Percentiles rank a stretch among this genome's conserved stretches.
Conservation (phyloP, 2,329 filamentous ascomycete species). For the Neodidymelliopsis sp. region DNA sequence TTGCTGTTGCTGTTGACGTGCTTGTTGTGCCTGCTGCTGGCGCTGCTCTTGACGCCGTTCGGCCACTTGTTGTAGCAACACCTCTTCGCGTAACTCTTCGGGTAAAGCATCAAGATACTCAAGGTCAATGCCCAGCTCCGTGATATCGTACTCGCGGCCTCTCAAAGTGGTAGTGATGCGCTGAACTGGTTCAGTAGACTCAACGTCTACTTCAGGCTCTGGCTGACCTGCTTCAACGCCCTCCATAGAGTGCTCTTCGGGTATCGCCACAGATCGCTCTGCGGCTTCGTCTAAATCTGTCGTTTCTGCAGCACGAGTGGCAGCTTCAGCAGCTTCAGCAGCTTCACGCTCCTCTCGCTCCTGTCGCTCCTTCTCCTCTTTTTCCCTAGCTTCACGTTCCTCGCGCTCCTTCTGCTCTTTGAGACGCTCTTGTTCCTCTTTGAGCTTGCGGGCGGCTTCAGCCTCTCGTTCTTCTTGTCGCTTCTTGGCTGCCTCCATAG, state of each 20-base stretch:
- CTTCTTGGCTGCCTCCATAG: constrained; percentile 81
- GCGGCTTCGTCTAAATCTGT: constrained; percentile 27
- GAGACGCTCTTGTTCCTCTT: constrained; percentile 69
- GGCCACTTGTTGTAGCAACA: constrained; percentile 88
- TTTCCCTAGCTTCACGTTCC: constrained; percentile 61
- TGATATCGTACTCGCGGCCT: constrained; percentile 90
- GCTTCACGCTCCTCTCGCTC: constrained; percentile 54
- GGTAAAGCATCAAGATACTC: constrained; percentile 97
- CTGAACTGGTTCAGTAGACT: constrained; percentile 38
- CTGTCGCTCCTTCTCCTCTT: constrained; percentile 49
- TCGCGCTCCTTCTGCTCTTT: constrained; percentile 68
- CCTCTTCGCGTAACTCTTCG: constrained; percentile 94
- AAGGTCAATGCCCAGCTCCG: constrained; percentile 89
- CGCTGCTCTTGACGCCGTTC: constrained; percentile 66
- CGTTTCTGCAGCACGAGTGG: constrained; percentile 44
- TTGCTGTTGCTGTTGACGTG: constrained; percentile 35
- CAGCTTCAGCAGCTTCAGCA: constrained; percentile 48
- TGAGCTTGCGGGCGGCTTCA: constrained; percentile 69
- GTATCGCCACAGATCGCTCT: constrained; percentile 49
- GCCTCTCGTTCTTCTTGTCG: constrained; percentile 76
- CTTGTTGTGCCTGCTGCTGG: constrained; percentile 53
- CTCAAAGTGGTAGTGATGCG: constrained; percentile 84
- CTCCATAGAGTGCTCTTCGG: constrained; percentile 71
- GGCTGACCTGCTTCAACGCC: constrained; percentile 66
- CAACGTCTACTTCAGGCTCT: constrained; percentile 47